Percentiles rank a stretch among this genome's conserved stretches.
phyloP scores from a whole-genome alignment of 768 basidiomycete genomes.

The Saitozyma podzolica region DNA sequence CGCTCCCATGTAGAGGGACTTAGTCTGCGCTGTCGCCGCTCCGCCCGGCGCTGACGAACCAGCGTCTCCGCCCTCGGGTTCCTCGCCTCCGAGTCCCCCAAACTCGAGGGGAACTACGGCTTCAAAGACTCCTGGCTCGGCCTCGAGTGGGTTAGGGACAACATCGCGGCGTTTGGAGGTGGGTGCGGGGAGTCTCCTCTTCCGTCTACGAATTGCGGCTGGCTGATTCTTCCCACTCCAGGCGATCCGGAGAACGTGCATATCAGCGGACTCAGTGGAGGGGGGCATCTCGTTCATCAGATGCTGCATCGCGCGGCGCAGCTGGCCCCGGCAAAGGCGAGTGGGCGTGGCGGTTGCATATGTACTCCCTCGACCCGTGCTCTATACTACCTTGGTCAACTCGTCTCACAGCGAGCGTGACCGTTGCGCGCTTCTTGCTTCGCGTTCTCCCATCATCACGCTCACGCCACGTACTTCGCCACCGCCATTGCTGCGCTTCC shows the following conservation, averaged over 20 bases:
- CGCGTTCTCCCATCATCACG: too few species aligned
- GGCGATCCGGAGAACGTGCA: constrained; percentile 60
- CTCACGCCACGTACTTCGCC: too few species aligned
- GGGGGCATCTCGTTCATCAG: constrained; percentile 72
- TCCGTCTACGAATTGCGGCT: too few species aligned
- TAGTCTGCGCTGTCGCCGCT: too few species aligned
- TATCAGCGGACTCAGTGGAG: constrained; percentile 71
- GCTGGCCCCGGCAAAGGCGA: constrained; percentile 57
- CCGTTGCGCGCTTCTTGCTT: too few species aligned
- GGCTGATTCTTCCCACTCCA: not conserved
- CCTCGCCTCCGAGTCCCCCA: constrained; percentile 65
- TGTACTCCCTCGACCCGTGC: too few species aligned
- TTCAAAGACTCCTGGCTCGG: constrained; percentile 84
- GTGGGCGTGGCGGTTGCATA: constrained; percentile 29
- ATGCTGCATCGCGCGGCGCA: constrained; percentile 68
- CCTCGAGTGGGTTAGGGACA: constrained; percentile 68
- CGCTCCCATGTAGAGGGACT: too few species aligned
- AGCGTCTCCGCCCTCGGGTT: constrained; percentile 71
- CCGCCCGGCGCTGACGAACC: too few species aligned
- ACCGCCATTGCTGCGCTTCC: too few species aligned
- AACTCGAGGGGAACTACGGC: constrained; percentile 71
- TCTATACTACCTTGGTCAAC: too few species aligned
- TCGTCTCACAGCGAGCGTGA: too few species aligned
- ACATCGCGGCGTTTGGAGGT: constrained; percentile 72
- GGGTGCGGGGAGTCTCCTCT: not conserved